Conservation (phyloP, 1,284 basidiomycete genomes). For the Peniophora sp. region DNA sequence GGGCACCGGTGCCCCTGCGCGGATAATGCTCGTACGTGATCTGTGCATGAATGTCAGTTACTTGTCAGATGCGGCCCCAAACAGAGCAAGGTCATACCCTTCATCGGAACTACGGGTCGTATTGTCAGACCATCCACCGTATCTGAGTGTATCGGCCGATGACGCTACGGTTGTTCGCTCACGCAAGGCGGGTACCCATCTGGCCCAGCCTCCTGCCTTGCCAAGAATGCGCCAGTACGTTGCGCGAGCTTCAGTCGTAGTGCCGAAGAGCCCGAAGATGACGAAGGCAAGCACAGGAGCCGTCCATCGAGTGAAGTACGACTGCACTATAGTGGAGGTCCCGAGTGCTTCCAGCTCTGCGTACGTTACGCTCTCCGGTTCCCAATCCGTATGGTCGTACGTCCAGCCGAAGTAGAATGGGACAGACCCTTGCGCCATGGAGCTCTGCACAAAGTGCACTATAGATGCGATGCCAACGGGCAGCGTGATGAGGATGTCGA, state of each 20-base stretch:
- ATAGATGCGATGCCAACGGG: not conserved
- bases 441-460: not conserved
- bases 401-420: not conserved
- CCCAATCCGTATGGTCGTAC: not conserved
- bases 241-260: not conserved
- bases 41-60: no score
- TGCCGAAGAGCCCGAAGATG: not conserved
- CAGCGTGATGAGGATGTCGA: not conserved
- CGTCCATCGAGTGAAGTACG: not conserved
- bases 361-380: no score
- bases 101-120: no score
- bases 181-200: no score
- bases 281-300: not conserved
- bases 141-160: no score
- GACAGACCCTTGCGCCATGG: not conserved
- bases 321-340: not conserved
- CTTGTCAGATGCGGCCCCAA: no score
- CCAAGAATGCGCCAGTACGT: not conserved
- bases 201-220: no score
- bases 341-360: not conserved
- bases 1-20: no score
- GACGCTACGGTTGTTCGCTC: no score
- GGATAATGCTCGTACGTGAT: no score
- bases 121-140: no score
- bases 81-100: no score